Evolutionary conservation across 352 stramenopile genomes (phyloP), one percentile per base, ranked within the genome.

Genomic region (Nothophytophthora sp.): DNA sequence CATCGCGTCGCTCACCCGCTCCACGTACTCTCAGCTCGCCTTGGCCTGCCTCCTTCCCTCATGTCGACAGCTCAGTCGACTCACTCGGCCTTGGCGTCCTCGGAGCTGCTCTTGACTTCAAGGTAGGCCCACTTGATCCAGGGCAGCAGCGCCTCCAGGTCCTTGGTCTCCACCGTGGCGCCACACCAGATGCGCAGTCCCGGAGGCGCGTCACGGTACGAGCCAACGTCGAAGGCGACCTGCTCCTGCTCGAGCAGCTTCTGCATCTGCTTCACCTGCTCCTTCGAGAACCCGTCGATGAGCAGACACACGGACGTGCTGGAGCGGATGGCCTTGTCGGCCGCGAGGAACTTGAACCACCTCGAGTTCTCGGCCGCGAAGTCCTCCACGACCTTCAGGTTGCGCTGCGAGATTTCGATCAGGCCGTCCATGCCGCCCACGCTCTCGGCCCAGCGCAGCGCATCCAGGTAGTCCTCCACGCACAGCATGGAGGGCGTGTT

Each of bases 401-500:
- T 99, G 41, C 86, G 79, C 65, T 98, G 72, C 39, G 90, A 98
- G 47, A 96, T 90, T 12, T 89, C 79, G 55, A 99, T 97, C 22
- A 99, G 82, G 11, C 87, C 97, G 15, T 87, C 58, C 15, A 99
- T 68, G 24, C 97, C 97, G 32, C 97, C 97, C 41, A 98, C 83
- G 38, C 86, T 93, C 48, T 99, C 91, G 19, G 96, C 80, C 97
- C 97, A 99, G 48, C 89, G 67, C 39, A 99, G 77, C 3, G 97
- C 96, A 66, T 99, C 97, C 54, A 99, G 85, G 78, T 99, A 99
- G 86, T 99, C 97, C 73, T 99, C 97, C 19, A 99, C 97, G 63
- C 88, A 97, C 37, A 99, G 86, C 97, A 99, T 99, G 18, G 96
- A 99, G 25, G 97, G 97, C 46, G 97, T 99, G 81, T 99, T 99